Base-by-base conservation (phyloP, 2,329 filamentous ascomycete species). In the Fusarium siculi region DNA sequence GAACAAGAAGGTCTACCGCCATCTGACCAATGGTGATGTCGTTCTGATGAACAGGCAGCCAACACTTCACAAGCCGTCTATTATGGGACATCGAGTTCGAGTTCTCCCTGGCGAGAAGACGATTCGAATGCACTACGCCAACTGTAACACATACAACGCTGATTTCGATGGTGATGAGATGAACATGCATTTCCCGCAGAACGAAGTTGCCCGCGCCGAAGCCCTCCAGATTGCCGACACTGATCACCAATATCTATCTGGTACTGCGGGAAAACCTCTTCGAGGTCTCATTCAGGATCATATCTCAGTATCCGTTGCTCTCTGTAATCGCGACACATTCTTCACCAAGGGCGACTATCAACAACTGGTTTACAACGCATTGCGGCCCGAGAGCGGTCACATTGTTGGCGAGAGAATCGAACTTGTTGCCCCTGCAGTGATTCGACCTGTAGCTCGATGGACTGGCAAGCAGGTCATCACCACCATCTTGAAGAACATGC, bases 111-210 rank as follows among this genome's bases (percentile, higher is more conserved):
- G 95, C 40, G 97, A 99, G 82, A 97, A 97, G 84, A 98, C 96
- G 0, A 95, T 99, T 80, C 95, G 96, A 74, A 98, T 99, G 96
- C 96, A 99, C 85, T 99, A 99, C 84, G 96, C 96, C 78, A 99
- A 99, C 82, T 98, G 96, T 82, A 99, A 99, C 80, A 98, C 96
- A 1, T 99, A 99, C 87, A 99, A 99, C 78, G 96, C 96, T 37
- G 96, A 99, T 87, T 99, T 99, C 80, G 97, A 99, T 79, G 96
- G 96, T 82, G 96, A 99, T 80, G 96, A 99, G 83, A 99, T 99
- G 96, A 99, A 99, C 82, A 97, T 99, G 95, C 96, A 99, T 83
- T 98, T 99, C 79, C 96, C 96, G 3, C 96, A 99, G 78, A 98
- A 97, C 76, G 97, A 98, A 80, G 87, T 98, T 73, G 96, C 96